Conservation (phyloP, 2,329 filamentous ascomycete species). For the Ophiocordyceps sinensis region DNA sequence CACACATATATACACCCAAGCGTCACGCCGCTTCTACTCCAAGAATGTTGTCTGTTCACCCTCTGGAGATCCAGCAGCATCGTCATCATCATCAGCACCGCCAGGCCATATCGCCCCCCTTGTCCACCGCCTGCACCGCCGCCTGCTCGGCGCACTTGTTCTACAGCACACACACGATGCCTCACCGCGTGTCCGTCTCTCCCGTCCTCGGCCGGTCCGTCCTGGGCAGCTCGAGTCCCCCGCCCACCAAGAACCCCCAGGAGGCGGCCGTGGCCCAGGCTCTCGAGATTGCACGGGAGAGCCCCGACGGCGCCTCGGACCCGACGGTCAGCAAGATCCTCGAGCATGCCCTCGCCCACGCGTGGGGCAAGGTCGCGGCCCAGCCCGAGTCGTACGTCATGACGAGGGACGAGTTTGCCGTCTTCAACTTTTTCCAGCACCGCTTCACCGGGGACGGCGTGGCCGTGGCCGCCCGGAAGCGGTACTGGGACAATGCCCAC, state of each 20-base stretch:
- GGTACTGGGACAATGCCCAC: constrained; percentile 36
- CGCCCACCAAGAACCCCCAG: constrained; percentile 9
- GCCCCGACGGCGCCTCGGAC: constrained; percentile 49
- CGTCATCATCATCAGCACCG: neutral
- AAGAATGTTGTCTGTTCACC: constrained; percentile 10
- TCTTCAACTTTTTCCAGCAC: constrained; percentile 73
- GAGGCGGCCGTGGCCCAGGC: constrained; percentile 45
- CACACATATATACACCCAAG: constrained; percentile 6
- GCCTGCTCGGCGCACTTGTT: neutral
- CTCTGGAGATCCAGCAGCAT: constrained; percentile 5
- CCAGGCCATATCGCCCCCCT: neutral
- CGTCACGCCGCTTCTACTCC: neutral
- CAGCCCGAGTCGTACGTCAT: constrained; percentile 60
- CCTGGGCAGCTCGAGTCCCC: constrained; percentile 1
- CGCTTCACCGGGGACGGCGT: constrained; percentile 41
- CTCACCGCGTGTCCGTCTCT: constrained; percentile 9
- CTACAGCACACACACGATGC: constrained; percentile 4
- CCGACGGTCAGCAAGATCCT: constrained; percentile 49
- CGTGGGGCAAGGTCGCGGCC: constrained; percentile 54
- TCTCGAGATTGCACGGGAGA: constrained; percentile 63
- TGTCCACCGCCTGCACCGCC: neutral
- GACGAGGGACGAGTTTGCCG: constrained; percentile 61
- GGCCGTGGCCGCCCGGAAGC: constrained; percentile 31
- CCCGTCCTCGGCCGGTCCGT: constrained; percentile 4
- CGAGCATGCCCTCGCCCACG: constrained; percentile 44